Conservation (phyloP, 495 filamentous ascomycete genomes). For the Penicillium parvum region DNA sequence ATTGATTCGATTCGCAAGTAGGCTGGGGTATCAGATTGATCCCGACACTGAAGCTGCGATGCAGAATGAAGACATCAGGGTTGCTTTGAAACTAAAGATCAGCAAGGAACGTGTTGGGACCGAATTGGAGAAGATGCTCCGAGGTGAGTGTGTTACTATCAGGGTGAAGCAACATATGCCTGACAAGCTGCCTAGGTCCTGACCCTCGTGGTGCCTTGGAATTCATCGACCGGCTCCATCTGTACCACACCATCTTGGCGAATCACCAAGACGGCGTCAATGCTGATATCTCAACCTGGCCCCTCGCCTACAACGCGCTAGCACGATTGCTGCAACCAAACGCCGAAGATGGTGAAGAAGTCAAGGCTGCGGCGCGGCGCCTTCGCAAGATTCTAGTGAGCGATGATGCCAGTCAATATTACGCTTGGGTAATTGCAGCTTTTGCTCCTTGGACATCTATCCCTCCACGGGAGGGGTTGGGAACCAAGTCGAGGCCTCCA, state of each 20-base stretch:
- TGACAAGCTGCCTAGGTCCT: slow-evolving; percentile 45
- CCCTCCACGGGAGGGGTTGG: slow-evolving; percentile 35
- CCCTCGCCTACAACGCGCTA: slow-evolving; percentile 37
- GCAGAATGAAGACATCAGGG: slow-evolving; percentile 65
- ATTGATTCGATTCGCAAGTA: slow-evolving; percentile 83
- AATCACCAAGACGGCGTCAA: slow-evolving; percentile 44
- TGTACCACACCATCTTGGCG: slow-evolving; percentile 77
- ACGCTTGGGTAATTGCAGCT: slow-evolving; percentile 72
- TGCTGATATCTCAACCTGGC: slow-evolving; percentile 43
- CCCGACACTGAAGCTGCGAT: slow-evolving; percentile 63
- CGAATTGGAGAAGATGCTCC: slow-evolving; percentile 89
- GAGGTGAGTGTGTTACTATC: slow-evolving; percentile 44
- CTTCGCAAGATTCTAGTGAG: slow-evolving; percentile 51
- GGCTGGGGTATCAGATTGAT: slow-evolving; percentile 76
- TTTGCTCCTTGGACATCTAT: slow-evolving; percentile 71
- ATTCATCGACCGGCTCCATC: slow-evolving; percentile 66
- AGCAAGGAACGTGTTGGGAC: slow-evolving; percentile 80
- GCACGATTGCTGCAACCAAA: slow-evolving; percentile 24
- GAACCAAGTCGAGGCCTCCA: slow-evolving; percentile 40
- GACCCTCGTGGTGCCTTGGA: slow-evolving; percentile 63
- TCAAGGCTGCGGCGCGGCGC: slow-evolving; percentile 10
- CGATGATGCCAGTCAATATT: slow-evolving; percentile 55
- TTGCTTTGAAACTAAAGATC: slow-evolving; percentile 81
- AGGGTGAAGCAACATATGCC: background rate
- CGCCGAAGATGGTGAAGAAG: slow-evolving; percentile 6